Conservation (phyloP, 495 filamentous ascomycete species). For the Penicillium paxilli region DNA sequence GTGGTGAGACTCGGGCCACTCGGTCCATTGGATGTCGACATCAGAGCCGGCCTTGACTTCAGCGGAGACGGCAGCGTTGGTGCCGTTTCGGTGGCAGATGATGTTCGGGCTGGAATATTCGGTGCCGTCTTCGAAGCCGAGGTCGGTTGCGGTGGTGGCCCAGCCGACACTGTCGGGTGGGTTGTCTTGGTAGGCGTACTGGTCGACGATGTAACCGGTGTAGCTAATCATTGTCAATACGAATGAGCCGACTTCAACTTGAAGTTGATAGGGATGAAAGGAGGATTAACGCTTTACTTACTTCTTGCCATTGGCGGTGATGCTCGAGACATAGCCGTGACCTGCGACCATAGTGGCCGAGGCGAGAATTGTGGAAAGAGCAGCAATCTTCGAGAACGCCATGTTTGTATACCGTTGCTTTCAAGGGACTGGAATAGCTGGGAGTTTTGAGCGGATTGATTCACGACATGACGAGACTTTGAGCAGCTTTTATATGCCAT, state of each 20-base stretch:
- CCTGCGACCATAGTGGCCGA: conserved; percentile 54
- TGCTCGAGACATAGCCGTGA: conserved; percentile 61
- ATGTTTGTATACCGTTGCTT: conserved; percentile 22
- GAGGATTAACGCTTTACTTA: neutral
- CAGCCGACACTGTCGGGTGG: conserved; percentile 57
- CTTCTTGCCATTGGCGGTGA: conserved; percentile 54
- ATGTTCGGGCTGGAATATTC: conserved; percentile 56
- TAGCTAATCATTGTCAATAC: conserved; percentile 28
- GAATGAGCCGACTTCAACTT: too few relatives aligned
- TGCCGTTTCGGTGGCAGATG: conserved; percentile 65
- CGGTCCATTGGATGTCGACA: conserved; percentile 64
- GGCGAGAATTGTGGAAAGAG: conserved; percentile 48
- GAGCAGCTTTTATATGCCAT: neutral
- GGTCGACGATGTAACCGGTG: conserved; percentile 36
- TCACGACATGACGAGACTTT: neutral
- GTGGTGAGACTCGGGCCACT: conserved; percentile 66
- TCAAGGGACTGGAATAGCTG: neutral
- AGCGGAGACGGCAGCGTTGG: conserved; percentile 52
- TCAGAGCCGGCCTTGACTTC: conserved; percentile 54
- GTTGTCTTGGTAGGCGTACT: conserved; percentile 34
- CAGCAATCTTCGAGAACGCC: conserved; percentile 43
- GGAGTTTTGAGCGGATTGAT: neutral
- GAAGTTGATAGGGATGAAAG: neutral
- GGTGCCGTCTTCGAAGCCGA: conserved; percentile 57
- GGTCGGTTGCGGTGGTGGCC: conserved; percentile 54